phyloP scores from a whole-genome alignment of 345 rosid genomes.

The Mangifera indica region DNA sequence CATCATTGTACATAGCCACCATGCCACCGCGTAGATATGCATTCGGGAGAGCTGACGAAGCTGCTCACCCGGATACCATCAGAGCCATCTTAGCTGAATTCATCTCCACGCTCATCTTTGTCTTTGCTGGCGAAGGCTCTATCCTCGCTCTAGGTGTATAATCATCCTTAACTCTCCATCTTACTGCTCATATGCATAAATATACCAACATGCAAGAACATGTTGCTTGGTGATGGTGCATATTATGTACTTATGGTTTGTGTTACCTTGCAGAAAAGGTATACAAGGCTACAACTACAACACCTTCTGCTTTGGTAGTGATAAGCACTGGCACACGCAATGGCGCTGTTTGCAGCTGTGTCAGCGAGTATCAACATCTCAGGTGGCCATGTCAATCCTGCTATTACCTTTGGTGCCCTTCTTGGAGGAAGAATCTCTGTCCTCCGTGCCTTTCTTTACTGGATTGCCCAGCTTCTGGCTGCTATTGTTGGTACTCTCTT shows the following conservation, averaged over 20 bases:
- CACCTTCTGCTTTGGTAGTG: conserved; percentile 44
- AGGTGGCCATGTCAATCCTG: conserved; percentile 80
- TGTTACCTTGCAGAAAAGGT: conserved; percentile 45
- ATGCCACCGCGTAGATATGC: conserved; percentile 43
- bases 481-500: conserved; percentile 60
- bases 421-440: conserved; percentile 66
- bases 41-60: conserved; percentile 47
- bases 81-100: conserved; percentile 68
- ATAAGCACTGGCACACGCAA: conserved; percentile 69
- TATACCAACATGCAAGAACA: neutral
- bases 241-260: neutral
- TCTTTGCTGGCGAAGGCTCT: conserved; percentile 80
- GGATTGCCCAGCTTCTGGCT: conserved; percentile 78
- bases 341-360: conserved; percentile 58
- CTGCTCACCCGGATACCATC: conserved; percentile 48
- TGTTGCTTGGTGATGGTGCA: neutral
- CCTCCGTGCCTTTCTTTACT: conserved; percentile 56
- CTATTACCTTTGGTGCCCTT: conserved; percentile 66
- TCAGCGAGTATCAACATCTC: conserved; percentile 63
- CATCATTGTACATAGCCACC: neutral
- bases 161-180: neutral
- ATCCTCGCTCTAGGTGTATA: conserved; percentile 58
- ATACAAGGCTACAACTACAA: conserved; percentile 33
- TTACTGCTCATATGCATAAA: neutral
- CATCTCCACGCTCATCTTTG: conserved; percentile 66